A percentile compares a stretch with the other conserved stretches of the same genome.
Conservation (phyloP, 306 rosid species). For the Coriaria nepalensis region DNA sequence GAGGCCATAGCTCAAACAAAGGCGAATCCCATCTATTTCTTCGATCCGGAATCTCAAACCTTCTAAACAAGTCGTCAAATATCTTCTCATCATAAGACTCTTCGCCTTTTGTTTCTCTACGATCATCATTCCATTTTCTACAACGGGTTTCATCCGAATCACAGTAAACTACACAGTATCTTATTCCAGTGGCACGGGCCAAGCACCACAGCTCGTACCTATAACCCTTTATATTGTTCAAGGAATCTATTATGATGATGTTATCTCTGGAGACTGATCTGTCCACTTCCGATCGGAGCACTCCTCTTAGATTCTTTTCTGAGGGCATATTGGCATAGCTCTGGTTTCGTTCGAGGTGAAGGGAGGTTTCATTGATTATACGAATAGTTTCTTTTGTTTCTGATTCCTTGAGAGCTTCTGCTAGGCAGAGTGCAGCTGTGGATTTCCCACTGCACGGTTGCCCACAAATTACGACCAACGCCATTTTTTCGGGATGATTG, state of each 20-base stretch:
- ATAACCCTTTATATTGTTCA: slow-evolving; percentile 87
- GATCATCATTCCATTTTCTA: slow-evolving; percentile 70
- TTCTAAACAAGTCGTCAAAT: slow-evolving; percentile 66
- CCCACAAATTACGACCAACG: slow-evolving; percentile 88
- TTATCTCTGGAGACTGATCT: slow-evolving; percentile 61
- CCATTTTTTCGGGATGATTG: slow-evolving; percentile 29
- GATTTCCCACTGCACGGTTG: slow-evolving; percentile 87
- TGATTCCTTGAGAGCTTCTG: slow-evolving; percentile 55
- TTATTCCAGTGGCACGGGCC: slow-evolving; percentile 76
- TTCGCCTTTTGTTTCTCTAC: slow-evolving; percentile 58
- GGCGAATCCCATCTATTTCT: slow-evolving; percentile 96
- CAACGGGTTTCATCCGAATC: slow-evolving; percentile 58
- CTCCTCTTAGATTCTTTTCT: slow-evolving; percentile 88
- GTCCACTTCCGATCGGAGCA: slow-evolving; percentile 84
- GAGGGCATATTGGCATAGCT: slow-evolving; percentile 79
- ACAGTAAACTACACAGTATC: slow-evolving; percentile 73
- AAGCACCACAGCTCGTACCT: slow-evolving; percentile 93
- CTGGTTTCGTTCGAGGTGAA: slow-evolving; percentile 75
- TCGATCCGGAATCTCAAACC: slow-evolving; percentile 79
- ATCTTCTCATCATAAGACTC: slow-evolving; percentile 45
- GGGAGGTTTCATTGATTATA: slow-evolving; percentile 55
- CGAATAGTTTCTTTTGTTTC: slow-evolving; percentile 39
- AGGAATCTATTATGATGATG: slow-evolving; percentile 63
- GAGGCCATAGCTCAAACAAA: slow-evolving; percentile 71
- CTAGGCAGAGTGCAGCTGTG: slow-evolving; percentile 40